phyloP scores from a whole-genome alignment of 2,329 filamentous ascomycete genomes.

The Calonectria pseudoturangicola region DNA sequence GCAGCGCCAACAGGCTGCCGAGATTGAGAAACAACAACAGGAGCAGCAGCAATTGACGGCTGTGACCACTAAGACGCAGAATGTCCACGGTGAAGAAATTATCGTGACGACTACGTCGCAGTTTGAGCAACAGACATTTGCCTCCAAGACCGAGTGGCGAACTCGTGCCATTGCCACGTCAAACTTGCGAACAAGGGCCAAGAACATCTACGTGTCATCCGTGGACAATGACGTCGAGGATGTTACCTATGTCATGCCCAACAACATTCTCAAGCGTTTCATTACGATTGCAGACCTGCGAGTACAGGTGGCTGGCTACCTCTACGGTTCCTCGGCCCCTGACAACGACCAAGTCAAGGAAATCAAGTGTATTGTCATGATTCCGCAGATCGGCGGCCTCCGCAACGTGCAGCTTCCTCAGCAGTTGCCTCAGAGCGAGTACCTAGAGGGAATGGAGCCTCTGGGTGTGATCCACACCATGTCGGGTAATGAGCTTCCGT shows the following conservation, averaged over 20 bases:
- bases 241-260: slow-evolving; percentile 98
- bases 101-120: slow-evolving; percentile 98
- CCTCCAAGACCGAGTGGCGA: slow-evolving; percentile 99
- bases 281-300: slow-evolving; percentile 97
- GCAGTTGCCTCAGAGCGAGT: slow-evolving; percentile 92
- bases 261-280: slow-evolving; percentile 98
- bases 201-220: slow-evolving; percentile 99
- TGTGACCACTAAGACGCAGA: slow-evolving; percentile 98
- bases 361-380: slow-evolving; percentile 96
- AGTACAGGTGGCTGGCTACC: slow-evolving; percentile 95
- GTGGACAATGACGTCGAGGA: slow-evolving; percentile 94
- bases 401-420: slow-evolving; percentile 94
- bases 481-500: slow-evolving; percentile 94
- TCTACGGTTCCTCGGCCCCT: slow-evolving; percentile 93
- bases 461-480: slow-evolving; percentile 96
- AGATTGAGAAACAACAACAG: slow-evolving; percentile 99
- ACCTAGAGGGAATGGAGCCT: slow-evolving; percentile 89
- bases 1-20: slow-evolving; percentile 97
- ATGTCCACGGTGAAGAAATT: slow-evolving; percentile 96
- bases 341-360: slow-evolving; percentile 99
- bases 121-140: slow-evolving; percentile 98
- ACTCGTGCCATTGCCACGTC: slow-evolving; percentile 97
- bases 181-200: slow-evolving; percentile 93
- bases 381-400: slow-evolving; percentile 95
- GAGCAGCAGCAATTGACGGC: slow-evolving; percentile 97